Percentiles rank a stretch among this genome's conserved stretches.
phyloP scores from a whole-genome alignment of 164 flowering plant genomes.

The Piper betle region DNA sequence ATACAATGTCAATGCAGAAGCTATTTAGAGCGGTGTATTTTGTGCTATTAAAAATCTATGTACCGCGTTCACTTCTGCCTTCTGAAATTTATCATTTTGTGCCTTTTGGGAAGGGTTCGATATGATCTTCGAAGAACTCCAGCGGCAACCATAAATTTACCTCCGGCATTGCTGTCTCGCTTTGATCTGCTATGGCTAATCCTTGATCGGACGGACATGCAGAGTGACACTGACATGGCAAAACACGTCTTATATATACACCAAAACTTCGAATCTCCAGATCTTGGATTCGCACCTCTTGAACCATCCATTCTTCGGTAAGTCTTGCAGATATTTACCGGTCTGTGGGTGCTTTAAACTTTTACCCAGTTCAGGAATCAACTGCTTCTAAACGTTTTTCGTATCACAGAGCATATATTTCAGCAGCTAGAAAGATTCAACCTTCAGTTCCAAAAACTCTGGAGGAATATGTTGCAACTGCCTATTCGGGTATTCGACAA shows the following conservation, averaged over 20 bases:
- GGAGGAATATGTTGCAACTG: slow-evolving; percentile 92
- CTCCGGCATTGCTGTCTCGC: slow-evolving; percentile 94
- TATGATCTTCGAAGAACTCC: slow-evolving; percentile 95
- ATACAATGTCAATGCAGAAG: too few relatives aligned
- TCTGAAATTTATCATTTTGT: too few relatives aligned
- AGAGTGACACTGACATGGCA: slow-evolving; percentile 93
- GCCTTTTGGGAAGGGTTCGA: slow-evolving; percentile 68
- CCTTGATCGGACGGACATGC: slow-evolving; percentile 96
- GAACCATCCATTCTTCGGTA: slow-evolving; percentile 92
- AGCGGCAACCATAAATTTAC: slow-evolving; percentile 97
- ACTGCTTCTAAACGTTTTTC: neutral
- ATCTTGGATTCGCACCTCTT: slow-evolving; percentile 91
- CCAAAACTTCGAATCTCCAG: slow-evolving; percentile 83
- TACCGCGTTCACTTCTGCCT: too few relatives aligned
- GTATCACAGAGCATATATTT: slow-evolving; percentile 68
- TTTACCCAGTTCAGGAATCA: neutral
- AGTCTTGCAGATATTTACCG: slow-evolving; percentile 1
- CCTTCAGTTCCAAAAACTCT: slow-evolving; percentile 78
- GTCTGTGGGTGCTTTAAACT: neutral
- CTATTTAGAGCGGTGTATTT: too few relatives aligned
- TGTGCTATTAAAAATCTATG: too few relatives aligned
- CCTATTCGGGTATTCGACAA: slow-evolving; percentile 85
- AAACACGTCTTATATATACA: slow-evolving; percentile 91
- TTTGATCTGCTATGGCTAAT: slow-evolving; percentile 97
- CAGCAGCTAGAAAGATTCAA: slow-evolving; percentile 73